These are phyloP conservation scores for Lipomyces mesembrius DNA, from an alignment of 805 yeast species.

Conservation along the genomic window DNA sequence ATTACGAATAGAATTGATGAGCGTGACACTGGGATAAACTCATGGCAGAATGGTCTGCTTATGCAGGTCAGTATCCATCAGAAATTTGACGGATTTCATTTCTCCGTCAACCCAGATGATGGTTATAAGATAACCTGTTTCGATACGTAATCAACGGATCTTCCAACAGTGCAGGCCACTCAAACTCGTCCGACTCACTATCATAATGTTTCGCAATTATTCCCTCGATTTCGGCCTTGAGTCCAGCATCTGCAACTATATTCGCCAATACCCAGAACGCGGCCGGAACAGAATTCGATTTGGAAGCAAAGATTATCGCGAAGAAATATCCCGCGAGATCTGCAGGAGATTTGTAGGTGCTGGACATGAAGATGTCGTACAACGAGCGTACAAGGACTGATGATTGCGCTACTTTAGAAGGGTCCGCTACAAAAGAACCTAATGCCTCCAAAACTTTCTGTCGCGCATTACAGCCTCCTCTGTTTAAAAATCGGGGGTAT, in stretches of 20 bases:
- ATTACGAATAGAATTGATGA: no score
- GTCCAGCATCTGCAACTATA: constrained; percentile 15
- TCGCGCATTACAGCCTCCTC: constrained; percentile 22
- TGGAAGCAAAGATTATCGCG: constrained; percentile 29
- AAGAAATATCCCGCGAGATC: constrained; percentile 29
- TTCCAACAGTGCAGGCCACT: constrained; percentile 21
- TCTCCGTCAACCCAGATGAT: no score
- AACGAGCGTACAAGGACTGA: constrained; percentile 13
- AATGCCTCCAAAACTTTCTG: constrained; percentile 23
- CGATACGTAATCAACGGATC: constrained; percentile 22
- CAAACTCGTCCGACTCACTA: constrained; percentile 15
- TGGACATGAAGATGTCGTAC: constrained; percentile 4
- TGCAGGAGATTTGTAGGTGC: constrained; percentile 3
- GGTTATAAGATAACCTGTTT: no score
- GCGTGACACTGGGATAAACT: no score
- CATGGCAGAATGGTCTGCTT: no score
- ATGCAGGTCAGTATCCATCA: no score
- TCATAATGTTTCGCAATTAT: constrained; percentile 21
- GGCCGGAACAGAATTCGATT: constrained; percentile 29
- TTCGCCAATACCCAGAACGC: constrained; percentile 29
- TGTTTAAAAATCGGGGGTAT: constrained; percentile 24
- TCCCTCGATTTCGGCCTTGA: constrained; percentile 13
- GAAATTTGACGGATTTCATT: no score
- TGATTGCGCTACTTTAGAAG: constrained; percentile 10
- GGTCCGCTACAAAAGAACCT: constrained; percentile 17